Evolutionary conservation across 2,329 filamentous ascomycete species (phyloP), one percentile per base, ranked within the genome.

Genomic region (Xylaria sp.): DNA sequence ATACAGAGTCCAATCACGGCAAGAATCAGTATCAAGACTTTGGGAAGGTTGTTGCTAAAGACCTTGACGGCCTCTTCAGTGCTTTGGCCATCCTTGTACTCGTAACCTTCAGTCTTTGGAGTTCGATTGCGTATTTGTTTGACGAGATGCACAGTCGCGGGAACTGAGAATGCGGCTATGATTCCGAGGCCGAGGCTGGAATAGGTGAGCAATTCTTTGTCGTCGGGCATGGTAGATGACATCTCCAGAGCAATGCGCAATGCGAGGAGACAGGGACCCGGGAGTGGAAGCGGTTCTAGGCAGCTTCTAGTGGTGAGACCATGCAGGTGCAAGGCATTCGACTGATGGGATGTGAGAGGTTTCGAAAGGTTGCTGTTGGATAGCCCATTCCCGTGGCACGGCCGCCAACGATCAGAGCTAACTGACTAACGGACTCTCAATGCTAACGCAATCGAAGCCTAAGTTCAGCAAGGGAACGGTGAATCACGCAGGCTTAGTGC

Each of bases 31-130:
- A 91, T 79, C 21, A 80, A 72, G 3, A 78, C 64, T 72, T 89
- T 90, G 57, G 87, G 82, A 60, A 81, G 70, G 60, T 79, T 84
- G 66, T 86, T 83, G 28, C 89, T 89, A 72, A 89, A 93, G 40
- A 80, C 81, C 21, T 82, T 81, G 55, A 87, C 73, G 1, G 87
- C 87, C 71, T 89, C 87, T 42, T 85, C 81, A 0, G 87, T 89
- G 33, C 88, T 89, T 66, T 83, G 81, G 51, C 91, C 91, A 76
- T 94, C 91, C 64, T 82, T 77, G 71, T 94, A 91, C 68, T 87
- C 79, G 71, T 93, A 93, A 12, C 82, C 78, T 11, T 82, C 77
- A 42, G 83, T 78, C 60, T 70, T 72, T 14, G 63, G 50, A n/a
- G 66, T 59, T 43, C 62, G 70, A 23, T 54, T 65, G 50, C 68